Base-by-base conservation (phyloP, 352 stramenopile species). In the Phytophthora hibernalis region DNA sequence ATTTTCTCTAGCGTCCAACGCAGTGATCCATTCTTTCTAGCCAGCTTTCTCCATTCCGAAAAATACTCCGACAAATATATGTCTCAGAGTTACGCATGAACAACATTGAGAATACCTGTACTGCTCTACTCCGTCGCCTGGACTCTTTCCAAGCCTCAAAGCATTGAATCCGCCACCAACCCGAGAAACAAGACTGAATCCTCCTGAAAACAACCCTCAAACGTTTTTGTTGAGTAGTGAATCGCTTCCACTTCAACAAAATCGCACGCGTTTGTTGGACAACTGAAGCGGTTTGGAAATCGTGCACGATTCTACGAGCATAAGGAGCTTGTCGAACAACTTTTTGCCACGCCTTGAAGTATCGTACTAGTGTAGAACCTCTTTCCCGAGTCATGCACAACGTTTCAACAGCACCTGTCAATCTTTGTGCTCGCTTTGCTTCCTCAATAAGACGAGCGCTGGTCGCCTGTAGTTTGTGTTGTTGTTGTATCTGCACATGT, bases 1-100 rank as follows among this genome's bases (percentile, higher is more conserved):
- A 87, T 77, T 37, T 68, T 55, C 24, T 80, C 66, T 0, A 83
- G 26, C 8, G 63, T 79, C 15, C 58, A 65, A 6, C 77, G 57
- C 2, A 91, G 54, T 2, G 87, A 65, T 5, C 59, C 24, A 3
- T 66, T 71, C 40, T 35, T 68, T 37, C 52, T 61, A 10, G 60
- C 47, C 6, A 73, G 18, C 9, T 49, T 61, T 40, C 52, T 61
- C 79, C 79, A 87, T 45, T 33, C 53, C 1, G n/a, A 13, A 1
- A 80, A 2, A 70, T 24, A 10, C 54, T 45, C 24, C 42, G 58
- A 9, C 47, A 49, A 3, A 61, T 31, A 5, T 48, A 61, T 2
- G 44, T 24, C 35, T 77, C 54, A 0, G 59, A 54, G 9, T 57
- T 68, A 18, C 35, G 56, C 30, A 49, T 18, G 13, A 66, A 65